Evolutionary conservation across 768 basidiomycete species (phyloP), one percentile per base, ranked within the genome.

Genomic region (Leccinum pellstonianum): DNA sequence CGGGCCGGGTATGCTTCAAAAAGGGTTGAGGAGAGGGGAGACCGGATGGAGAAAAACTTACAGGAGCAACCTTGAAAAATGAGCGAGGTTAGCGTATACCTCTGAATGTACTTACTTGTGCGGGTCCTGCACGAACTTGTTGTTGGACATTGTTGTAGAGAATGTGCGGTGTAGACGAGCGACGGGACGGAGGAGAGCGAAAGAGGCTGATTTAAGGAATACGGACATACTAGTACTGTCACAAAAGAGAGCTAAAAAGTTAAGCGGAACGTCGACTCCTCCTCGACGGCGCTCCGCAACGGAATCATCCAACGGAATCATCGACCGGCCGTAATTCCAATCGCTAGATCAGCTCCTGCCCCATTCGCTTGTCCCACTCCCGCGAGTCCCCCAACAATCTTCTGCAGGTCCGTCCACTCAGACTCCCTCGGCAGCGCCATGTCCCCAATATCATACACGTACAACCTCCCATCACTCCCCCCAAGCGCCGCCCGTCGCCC

Each of bases 381-480:
- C 19, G 66, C 67, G 63, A 95, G 81, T 2, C 87, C 87, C 19
- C 88, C 83, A 10, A 98, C 70, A 9, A 88, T 91, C 79, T 90
- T 90, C 73, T 96, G 93, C 80, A 98, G 74, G 62, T 97, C 93
- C 3, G 86, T 83, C 96, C 96, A 98, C 74, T 98, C 96, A 5
- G 85, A 81, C 75, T 98, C 96, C 58, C 92, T 78, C 1, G 95
- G 92, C 23, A 91, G 80, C 1, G 86, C 90, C 81, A 91, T 86
- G 68, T 98, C 95, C 11, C 95, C 93, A 62, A 98, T 86, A 70
- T 98, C 96, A 71, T 96, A 98, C 37, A 99, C 82, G 74, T 97
- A 96, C 60, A 99, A 76, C 63, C 83, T 86, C 14, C 97, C 97
- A 63, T 98, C 96, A 64, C 91, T 92, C 4, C 92, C 91, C 31